These are phyloP conservation scores for Phlyctochytrium bullatum DNA, from an alignment of 192 early-diverging fungal species.

Conservation along the genomic window DNA sequence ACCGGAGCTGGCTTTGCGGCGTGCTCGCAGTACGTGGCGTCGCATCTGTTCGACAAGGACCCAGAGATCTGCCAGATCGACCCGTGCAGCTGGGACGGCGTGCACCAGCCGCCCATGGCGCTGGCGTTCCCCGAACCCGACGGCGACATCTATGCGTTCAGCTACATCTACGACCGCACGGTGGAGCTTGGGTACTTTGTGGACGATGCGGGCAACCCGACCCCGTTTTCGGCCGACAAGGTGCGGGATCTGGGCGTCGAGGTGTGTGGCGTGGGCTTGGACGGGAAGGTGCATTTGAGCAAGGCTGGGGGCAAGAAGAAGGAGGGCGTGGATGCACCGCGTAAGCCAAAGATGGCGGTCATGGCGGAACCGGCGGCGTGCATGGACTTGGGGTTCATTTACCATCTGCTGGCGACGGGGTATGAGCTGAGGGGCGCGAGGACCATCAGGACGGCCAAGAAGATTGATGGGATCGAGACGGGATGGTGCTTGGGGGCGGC, in stretches of 20 bases:
- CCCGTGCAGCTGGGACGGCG: conserved; percentile 89
- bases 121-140: conserved; percentile 56
- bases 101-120: conserved; percentile 81
- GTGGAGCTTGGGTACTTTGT: conserved; percentile 25
- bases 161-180: conserved; percentile 89
- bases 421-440: conserved; percentile 75
- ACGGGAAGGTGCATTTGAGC: conserved; percentile 5
- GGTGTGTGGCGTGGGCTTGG: conserved; percentile 53
- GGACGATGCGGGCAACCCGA: conserved; percentile 15
- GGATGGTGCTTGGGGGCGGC: conserved; percentile 97
- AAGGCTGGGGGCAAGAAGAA: not conserved
- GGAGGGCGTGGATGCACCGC: conserved; percentile 9
- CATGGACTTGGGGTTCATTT: conserved; percentile 86
- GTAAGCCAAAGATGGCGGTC: conserved; percentile 10
- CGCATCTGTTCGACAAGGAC: conserved; percentile 75
- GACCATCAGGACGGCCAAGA: conserved; percentile 77
- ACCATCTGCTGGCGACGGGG: conserved; percentile 77
- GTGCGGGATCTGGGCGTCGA: conserved; percentile 63
- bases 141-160: conserved; percentile 89
- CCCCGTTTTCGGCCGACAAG: conserved; percentile 70
- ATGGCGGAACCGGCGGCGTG: conserved; percentile 72
- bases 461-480: conserved; percentile 89
- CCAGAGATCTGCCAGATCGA: conserved; percentile 40
- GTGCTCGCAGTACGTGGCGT: conserved; percentile 52
- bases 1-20: conserved; percentile 52